Base-by-base conservation (phyloP, 805 yeast genomes). In the Metschnikowia anglica region DNA sequence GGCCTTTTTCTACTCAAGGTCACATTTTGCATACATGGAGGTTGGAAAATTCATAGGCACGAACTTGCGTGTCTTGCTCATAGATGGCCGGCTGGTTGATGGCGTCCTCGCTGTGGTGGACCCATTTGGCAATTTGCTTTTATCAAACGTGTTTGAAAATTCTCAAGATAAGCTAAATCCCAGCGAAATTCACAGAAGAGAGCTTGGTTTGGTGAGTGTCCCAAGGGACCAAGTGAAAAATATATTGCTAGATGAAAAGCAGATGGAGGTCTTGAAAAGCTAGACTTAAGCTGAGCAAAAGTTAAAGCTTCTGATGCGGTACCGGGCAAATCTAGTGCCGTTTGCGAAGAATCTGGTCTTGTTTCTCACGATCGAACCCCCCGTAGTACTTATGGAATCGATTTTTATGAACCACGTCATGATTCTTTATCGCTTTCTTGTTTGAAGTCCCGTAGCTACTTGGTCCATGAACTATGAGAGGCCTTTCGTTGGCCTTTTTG, bases 91-190 rank as follows among this genome's bases (percentile, higher is more conserved):
- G 18, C 48, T 54, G 4, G 46, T 70, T n/a, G 67, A 63, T 15
- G 76, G 76, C 1, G 47, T 63, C 2, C 55, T 70, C 35, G 61
- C 72, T 0, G 73, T 62, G 1, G 61, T 70, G 12, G 76, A 70
- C 46, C 73, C 73, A 1, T 70, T 68, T 53, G 76, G 76, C 3
- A 69, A 70, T 47, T 43, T 70, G 34, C 54, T 70, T 10, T 39
- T 70, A 36, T 56, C 65, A n/a, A 60, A 67, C 40, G 66, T 61
- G 5, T 53, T 41, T 35, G 76, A 70, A 44, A 60, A 58, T 11
- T 59, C 68, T 1, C 39, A 28, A 3, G 72, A 66, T 43, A 54
- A 46, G 33, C 38, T 67, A 15, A 48, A 60, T 34, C 38, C 49
- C 2, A 35, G 47, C 3, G 48, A 42, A 11, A n/a, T 37, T 12